Evolutionary conservation across 1,139 yeast species (phyloP).

Genomic region (Debaryomyces udenii): DNA sequence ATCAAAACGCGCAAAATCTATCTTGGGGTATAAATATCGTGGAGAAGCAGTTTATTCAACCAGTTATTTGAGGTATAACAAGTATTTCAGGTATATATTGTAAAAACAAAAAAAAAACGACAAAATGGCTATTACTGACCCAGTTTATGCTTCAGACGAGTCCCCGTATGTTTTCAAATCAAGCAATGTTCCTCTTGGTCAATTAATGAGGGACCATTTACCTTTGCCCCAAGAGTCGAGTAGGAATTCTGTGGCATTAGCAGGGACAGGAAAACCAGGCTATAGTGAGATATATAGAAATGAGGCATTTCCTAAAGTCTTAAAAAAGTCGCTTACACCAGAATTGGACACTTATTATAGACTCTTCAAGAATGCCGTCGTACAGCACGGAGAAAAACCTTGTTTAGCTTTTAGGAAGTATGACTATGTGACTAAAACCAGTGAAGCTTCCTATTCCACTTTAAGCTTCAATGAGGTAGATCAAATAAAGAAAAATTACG

Average conservation of each 20-base stretch:
- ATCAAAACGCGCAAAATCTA: too few relatives aligned
- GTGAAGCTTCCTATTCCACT: slow-evolving; percentile 22
- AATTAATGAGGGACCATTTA: slow-evolving; percentile 20
- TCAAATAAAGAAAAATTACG: slow-evolving; percentile 28
- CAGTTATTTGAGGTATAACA: too few relatives aligned
- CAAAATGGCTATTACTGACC: slow-evolving; percentile 10
- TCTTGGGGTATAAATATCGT: too few relatives aligned
- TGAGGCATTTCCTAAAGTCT: slow-evolving; percentile 23
- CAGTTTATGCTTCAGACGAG: slow-evolving; percentile 14
- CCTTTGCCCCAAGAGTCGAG: slow-evolving; percentile 27
- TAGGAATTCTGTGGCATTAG: slow-evolving; percentile 27
- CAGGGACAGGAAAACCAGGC: slow-evolving; percentile 34
- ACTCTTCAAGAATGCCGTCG: slow-evolving; percentile 27
- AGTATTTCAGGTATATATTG: too few relatives aligned
- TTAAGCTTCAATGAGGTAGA: slow-evolving; percentile 17
- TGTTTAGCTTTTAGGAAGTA: slow-evolving; percentile 36
- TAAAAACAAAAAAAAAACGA: too few relatives aligned
- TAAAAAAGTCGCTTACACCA: slow-evolving; percentile 26
- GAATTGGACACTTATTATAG: slow-evolving; percentile 34
- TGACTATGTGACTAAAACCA: slow-evolving; percentile 30
- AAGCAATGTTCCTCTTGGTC: slow-evolving; percentile 15
- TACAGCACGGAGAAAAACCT: slow-evolving; percentile 23
- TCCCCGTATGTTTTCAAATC: slow-evolving; percentile 25
- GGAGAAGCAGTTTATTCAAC: too few relatives aligned
- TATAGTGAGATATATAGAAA: slow-evolving; percentile 39